Percentiles rank a stretch among this genome's conserved stretches.
Evolutionary conservation across 192 early-diverging fungal species (phyloP).

Genomic region (Coemansia brasiliensis): DNA sequence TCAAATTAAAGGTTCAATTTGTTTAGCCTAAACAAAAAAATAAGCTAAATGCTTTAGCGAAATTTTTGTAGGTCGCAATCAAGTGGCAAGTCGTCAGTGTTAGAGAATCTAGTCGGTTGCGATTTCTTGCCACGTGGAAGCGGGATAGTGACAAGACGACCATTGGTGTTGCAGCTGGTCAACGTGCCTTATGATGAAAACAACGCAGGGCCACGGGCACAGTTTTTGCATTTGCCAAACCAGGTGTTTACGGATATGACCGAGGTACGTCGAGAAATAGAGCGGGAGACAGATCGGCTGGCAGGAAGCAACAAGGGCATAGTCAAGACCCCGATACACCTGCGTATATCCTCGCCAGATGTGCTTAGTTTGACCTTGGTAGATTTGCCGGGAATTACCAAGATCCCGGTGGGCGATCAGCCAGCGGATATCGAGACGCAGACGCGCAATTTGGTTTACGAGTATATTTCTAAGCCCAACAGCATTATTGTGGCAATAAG

Average conservation of each 20-base stretch:
- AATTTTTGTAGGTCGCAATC: constrained; percentile 65
- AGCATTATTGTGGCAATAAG: constrained; percentile 82
- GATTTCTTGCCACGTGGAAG: constrained; percentile 96
- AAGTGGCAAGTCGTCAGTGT: constrained; percentile 94
- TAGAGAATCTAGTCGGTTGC: constrained; percentile 96
- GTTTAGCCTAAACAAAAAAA: not conserved
- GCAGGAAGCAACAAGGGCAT: constrained; percentile 82
- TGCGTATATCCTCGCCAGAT: constrained; percentile 73
- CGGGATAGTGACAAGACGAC: constrained; percentile 82
- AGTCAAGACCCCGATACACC: constrained; percentile 71
- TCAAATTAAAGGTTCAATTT: not conserved
- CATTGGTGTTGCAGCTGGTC: constrained; percentile 78
- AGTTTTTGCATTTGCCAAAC: constrained; percentile 76
- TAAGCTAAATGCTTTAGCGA: not conserved
- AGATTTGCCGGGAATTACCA: constrained; percentile 81
- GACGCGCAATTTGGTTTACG: constrained; percentile 71
- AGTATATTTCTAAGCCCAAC: constrained; percentile 81
- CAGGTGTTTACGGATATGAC: constrained; percentile 74
- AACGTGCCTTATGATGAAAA: constrained; percentile 48
- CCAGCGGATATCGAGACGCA: constrained; percentile 81
- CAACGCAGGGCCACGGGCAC: constrained; percentile 54
- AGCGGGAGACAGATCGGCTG: constrained; percentile 74
- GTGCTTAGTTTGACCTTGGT: constrained; percentile 81
- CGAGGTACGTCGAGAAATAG: constrained; percentile 78
- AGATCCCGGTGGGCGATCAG: constrained; percentile 75